Conservation (phyloP, 192 early-diverging fungal genomes). For the Allomyces arbusculus region DNA sequence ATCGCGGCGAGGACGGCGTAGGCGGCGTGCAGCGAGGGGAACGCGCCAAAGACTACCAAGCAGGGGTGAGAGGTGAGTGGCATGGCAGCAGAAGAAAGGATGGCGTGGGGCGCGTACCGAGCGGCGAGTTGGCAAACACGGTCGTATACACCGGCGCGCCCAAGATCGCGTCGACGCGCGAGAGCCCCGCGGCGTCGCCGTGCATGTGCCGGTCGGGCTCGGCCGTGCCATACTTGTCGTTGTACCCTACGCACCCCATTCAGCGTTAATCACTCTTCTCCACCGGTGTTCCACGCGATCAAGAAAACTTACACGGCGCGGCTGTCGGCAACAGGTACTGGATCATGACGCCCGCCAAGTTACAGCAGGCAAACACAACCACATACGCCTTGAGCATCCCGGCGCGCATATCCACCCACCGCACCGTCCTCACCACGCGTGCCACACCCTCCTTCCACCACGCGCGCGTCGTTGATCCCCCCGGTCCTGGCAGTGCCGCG, state of each 20-base stretch:
- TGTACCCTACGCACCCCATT: constrained; percentile 33
- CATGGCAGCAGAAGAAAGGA: not conserved
- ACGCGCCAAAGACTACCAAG: constrained; percentile 40
- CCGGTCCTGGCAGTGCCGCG: too few relatives aligned
- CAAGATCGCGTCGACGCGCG: constrained; percentile 44
- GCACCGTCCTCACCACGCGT: too few relatives aligned
- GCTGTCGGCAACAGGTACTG: not conserved
- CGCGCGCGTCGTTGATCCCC: too few relatives aligned
- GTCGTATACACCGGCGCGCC: constrained; percentile 36
- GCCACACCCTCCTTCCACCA: too few relatives aligned
- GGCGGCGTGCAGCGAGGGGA: constrained; percentile 51
- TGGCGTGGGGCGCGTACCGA: constrained; percentile 2
- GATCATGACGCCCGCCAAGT: not conserved
- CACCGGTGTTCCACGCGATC: too few relatives aligned
- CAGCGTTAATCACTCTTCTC: not conserved
- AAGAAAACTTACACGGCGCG: not conserved
- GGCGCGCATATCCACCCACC: not conserved
- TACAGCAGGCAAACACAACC: not conserved
- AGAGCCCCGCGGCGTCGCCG: constrained; percentile 44
- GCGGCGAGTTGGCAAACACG: constrained; percentile 41
- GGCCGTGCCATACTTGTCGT: constrained; percentile 31
- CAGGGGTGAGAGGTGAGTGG: not conserved
- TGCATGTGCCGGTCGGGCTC: constrained; percentile 37
- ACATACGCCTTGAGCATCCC: not conserved
- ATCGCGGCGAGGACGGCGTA: constrained; percentile 41